Conservation (phyloP, 106 monocot genomes). For the Ottelia alismoides region DNA sequence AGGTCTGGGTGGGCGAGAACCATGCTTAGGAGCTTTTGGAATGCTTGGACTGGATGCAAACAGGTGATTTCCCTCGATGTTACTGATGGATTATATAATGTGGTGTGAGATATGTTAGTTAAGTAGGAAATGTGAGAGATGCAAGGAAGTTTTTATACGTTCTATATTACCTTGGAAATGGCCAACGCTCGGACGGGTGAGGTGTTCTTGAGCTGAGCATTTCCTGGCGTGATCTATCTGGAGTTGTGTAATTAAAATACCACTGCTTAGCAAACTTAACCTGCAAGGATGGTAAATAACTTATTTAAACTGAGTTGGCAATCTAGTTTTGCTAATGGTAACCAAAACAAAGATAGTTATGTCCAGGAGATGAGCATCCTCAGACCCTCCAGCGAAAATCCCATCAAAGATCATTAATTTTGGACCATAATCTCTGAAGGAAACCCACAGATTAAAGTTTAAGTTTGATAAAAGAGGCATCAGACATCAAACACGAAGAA, state of each 20-base stretch:
- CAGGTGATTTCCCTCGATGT: conserved; percentile 10
- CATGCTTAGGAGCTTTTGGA: conserved; percentile 71
- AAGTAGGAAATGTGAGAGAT: background rate
- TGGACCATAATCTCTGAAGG: too few species aligned
- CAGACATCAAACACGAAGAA: too few species aligned
- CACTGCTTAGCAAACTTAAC: conserved; percentile 54
- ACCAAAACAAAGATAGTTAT: too few species aligned
- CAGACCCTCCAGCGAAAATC: too few species aligned
- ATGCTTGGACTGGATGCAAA: conserved; percentile 31
- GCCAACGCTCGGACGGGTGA: conserved; percentile 67
- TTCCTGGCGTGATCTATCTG: conserved; percentile 66
- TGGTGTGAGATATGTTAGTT: too few species aligned
- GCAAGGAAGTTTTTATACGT: too few species aligned
- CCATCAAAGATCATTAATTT: too few species aligned
- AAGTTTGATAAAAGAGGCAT: too few species aligned
- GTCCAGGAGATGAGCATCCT: too few species aligned
- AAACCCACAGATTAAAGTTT: too few species aligned
- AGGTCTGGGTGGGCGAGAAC: conserved; percentile 26
- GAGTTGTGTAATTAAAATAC: conserved; percentile 87
- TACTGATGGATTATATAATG: conserved; percentile 21
- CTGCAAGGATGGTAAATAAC: conserved; percentile 22
- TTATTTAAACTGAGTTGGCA: too few species aligned
- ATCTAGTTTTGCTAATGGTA: too few species aligned
- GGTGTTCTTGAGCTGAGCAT: conserved; percentile 59
- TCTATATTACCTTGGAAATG: conserved; percentile 63